Percentiles rank a stretch among this genome's conserved stretches.
These are phyloP conservation scores for Leptodontidium sp. DNA, from an alignment of 2,329 filamentous ascomycete genomes.

Conservation along the genomic window DNA sequence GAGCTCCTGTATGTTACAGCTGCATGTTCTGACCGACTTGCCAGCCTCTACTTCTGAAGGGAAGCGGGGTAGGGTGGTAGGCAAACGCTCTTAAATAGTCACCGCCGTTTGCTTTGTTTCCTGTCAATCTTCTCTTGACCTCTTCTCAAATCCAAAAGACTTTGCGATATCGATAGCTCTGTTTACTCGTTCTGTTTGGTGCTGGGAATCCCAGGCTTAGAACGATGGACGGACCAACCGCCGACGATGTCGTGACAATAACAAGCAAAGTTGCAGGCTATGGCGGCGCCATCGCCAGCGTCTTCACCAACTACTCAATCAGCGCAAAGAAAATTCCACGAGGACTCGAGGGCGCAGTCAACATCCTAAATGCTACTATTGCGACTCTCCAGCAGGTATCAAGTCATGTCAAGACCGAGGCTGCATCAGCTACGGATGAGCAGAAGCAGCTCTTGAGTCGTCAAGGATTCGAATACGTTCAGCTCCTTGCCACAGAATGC, in stretches of 20 bases:
- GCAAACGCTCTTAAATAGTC: slow-evolving; percentile 6
- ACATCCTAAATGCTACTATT: slow-evolving; percentile 35
- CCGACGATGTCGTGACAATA: slow-evolving; percentile 13
- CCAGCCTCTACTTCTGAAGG: neutral
- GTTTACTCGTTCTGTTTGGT: neutral
- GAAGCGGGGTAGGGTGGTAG: neutral
- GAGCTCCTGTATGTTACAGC: neutral
- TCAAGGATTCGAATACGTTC: slow-evolving; percentile 37
- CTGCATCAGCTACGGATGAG: neutral
- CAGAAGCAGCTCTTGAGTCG: slow-evolving; percentile 36
- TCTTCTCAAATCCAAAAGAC: neutral
- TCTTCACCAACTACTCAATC: slow-evolving; percentile 36
- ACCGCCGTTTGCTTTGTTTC: neutral
- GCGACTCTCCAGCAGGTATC: slow-evolving; percentile 36
- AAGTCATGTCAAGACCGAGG: slow-evolving; percentile 29
- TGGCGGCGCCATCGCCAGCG: slow-evolving; percentile 32
- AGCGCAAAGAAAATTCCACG: slow-evolving; percentile 11
- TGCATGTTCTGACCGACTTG: neutral
- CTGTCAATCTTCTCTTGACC: neutral
- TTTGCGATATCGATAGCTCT: neutral
- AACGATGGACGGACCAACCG: slow-evolving; percentile 29
- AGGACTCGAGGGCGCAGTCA: slow-evolving; percentile 33
- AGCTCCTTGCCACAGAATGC: slow-evolving; percentile 35
- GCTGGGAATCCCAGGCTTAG: neutral
- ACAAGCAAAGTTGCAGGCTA: slow-evolving; percentile 31